phyloP scores from a whole-genome alignment of 1,284 basidiomycete species.

The Papiliotrema laurentii region DNA sequence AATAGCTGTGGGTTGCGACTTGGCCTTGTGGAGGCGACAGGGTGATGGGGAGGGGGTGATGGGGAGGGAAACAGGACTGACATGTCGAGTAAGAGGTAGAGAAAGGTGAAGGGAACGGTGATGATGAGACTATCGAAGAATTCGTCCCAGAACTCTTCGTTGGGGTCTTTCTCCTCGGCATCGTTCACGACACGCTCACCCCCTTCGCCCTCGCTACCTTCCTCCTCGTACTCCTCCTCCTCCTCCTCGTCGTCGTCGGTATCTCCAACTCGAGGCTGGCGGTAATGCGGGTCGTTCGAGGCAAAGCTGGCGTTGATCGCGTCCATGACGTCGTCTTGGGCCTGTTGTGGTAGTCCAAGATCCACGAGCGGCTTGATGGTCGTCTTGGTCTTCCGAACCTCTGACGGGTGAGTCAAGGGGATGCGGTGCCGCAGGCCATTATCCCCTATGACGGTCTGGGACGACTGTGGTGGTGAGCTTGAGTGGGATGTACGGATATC shows the following conservation, averaged over 20 bases:
- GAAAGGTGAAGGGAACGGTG: slow-evolving; percentile 42
- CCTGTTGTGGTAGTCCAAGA: slow-evolving; percentile 1
- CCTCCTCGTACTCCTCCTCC: background rate
- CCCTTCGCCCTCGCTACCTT: background rate
- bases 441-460: too few species aligned
- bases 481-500: background rate
- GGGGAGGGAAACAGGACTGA: slow-evolving; percentile 21
- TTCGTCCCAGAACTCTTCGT: slow-evolving; percentile 37
- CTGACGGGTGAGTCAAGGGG: background rate
- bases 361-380: slow-evolving; percentile 10
- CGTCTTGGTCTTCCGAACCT: background rate
- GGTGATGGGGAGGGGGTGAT: background rate
- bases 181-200: background rate
- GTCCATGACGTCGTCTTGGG: slow-evolving; percentile 4
- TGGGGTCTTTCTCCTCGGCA: slow-evolving; percentile 13
- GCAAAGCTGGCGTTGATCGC: background rate
- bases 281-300: background rate
- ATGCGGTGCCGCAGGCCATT: background rate
- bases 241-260: background rate
- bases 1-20: too few species aligned
- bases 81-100: slow-evolving; percentile 46
- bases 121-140: slow-evolving; percentile 43
- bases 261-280: background rate
- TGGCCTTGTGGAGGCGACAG: background rate
- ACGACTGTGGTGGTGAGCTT: too few species aligned